Evolutionary conservation across 495 filamentous ascomycete species (phyloP).

Genomic region (Xylaria castorea): DNA sequence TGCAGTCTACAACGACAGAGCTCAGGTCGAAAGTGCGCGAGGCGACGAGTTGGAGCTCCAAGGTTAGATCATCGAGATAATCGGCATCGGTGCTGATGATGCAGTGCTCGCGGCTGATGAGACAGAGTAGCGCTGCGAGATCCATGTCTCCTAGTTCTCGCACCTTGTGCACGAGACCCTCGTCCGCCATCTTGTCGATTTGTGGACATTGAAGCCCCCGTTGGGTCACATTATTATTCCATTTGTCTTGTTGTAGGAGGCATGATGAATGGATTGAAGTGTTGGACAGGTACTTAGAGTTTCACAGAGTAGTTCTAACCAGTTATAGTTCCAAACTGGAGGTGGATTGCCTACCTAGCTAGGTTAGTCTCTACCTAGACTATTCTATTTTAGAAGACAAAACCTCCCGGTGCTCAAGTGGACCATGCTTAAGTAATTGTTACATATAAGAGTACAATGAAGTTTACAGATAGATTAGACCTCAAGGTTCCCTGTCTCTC

Average conservation of each 20-base stretch:
- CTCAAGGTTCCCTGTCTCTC: background rate
- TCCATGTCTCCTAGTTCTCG: slow-evolving; percentile 85
- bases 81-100: slow-evolving; percentile 76
- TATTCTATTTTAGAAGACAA: background rate
- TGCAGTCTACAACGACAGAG: slow-evolving; percentile 72
- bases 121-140: slow-evolving; percentile 80
- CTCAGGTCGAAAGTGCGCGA: slow-evolving; percentile 74
- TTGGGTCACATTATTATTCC: slow-evolving; percentile 14
- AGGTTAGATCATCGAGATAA: slow-evolving; percentile 66
- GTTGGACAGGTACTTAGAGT: background rate
- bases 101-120: slow-evolving; percentile 83
- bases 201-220: slow-evolving; percentile 17
- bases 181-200: slow-evolving; percentile 63
- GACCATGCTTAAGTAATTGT: background rate
- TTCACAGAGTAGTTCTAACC: background rate
- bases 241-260: background rate
- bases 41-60: slow-evolving; percentile 76
- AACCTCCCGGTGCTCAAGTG: background rate
- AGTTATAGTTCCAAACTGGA: background rate
- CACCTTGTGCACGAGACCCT: slow-evolving; percentile 65
- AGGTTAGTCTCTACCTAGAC: background rate
- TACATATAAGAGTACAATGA: slow-evolving; percentile 2
- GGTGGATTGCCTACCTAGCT: background rate
- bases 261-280: background rate
- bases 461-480: background rate